Conservation (phyloP, 2,329 filamentous ascomycete species). For the Fusarium tanahbumbuense region DNA sequence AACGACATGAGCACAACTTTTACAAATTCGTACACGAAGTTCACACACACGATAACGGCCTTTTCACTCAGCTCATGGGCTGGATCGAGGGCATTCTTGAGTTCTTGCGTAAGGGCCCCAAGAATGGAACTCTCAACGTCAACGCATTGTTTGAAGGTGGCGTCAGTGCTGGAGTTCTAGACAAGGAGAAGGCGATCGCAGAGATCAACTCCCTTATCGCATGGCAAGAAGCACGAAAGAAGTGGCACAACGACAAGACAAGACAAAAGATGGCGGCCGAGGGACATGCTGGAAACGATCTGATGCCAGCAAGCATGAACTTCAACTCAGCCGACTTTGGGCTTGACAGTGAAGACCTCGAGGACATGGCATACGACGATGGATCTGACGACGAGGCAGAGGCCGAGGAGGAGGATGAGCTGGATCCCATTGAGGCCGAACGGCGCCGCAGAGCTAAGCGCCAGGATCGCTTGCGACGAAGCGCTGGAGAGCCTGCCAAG, state of each 20-base stretch:
- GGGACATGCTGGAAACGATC: conserved; percentile 60
- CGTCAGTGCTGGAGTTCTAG: conserved; percentile 72
- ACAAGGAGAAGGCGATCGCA: conserved; percentile 76
- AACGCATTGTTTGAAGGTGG: conserved; percentile 91
- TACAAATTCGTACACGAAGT: conserved; percentile 99
- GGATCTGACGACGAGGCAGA: conserved; percentile 73
- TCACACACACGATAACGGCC: conserved; percentile 93
- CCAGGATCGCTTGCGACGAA: conserved; percentile 82
- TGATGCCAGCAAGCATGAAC: conserved; percentile 64
- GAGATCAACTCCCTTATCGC: conserved; percentile 89
- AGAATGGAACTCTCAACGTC: conserved; percentile 89
- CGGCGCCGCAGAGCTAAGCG: conserved; percentile 79
- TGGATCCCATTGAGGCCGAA: conserved; percentile 90
- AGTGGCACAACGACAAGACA: conserved; percentile 98
- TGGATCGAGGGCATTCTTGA: conserved; percentile 97
- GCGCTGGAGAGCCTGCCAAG: conserved; percentile 86
- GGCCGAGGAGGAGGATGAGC: conserved; percentile 79
- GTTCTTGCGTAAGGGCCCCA: conserved; percentile 88
- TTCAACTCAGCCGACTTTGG: conserved; percentile 92
- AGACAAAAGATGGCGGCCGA: conserved; percentile 98
- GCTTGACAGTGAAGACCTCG: conserved; percentile 84
- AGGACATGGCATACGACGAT: conserved; percentile 86
- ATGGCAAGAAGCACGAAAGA: conserved; percentile 96
- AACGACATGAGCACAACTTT: conserved; percentile 94
- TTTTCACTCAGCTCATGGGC: conserved; percentile 95